Percentiles rank a stretch among this genome's conserved stretches.
phyloP scores from a whole-genome alignment of 2,329 filamentous ascomycete genomes.

The Sporothrix phasma region DNA sequence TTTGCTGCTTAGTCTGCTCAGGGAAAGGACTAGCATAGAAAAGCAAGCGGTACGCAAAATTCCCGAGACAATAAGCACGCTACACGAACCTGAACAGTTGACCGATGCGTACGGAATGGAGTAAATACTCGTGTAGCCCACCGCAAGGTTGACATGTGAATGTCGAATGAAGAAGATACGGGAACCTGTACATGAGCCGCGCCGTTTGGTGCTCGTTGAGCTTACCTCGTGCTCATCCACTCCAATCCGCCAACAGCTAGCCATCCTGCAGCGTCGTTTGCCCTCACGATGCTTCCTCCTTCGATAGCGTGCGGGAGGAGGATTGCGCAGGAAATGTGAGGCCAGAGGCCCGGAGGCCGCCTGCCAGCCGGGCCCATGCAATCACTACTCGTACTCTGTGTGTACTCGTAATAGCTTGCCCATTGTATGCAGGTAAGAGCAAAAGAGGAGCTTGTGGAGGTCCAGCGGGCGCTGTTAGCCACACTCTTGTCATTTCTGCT shows the following conservation, averaged over 20 bases:
- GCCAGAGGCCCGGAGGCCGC: constrained; percentile 7
- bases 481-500: background rate
- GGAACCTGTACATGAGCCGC: background rate
- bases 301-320: background rate
- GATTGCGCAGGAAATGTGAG: background rate
- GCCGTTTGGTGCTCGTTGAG: background rate
- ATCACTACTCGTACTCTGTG: background rate
- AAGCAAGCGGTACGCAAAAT: too few relatives aligned
- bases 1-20: too few relatives aligned
- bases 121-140: background rate
- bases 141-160: background rate
- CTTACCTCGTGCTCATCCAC: background rate
- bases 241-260: too few relatives aligned
- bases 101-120: too few relatives aligned
- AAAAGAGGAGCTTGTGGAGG: background rate
- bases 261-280: background rate
- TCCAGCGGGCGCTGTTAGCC: background rate
- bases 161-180: too few relatives aligned
- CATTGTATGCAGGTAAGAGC: background rate
- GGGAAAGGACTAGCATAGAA: too few relatives aligned
- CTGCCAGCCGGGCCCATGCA: background rate
- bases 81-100: too few relatives aligned
- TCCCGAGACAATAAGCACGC: too few relatives aligned
- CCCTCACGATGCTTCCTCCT: background rate
- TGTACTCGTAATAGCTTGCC: too few relatives aligned